Conservation (phyloP, 352 stramenopile species). For the Ophiocytium majus region DNA sequence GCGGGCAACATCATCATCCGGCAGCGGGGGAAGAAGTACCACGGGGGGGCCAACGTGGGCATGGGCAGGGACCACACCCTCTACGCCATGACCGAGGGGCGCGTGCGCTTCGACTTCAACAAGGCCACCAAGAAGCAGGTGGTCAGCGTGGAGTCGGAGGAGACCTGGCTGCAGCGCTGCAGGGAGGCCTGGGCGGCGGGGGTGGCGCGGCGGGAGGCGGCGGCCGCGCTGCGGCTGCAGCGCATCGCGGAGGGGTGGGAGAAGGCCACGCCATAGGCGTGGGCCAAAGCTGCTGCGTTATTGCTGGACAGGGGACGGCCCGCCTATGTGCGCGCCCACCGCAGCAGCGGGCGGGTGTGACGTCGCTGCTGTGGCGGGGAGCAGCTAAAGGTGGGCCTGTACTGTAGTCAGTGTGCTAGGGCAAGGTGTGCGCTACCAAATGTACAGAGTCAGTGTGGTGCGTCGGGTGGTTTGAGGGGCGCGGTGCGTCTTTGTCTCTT, state of each 20-base stretch:
- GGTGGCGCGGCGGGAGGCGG: not conserved
- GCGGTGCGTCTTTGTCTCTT: too few relatives aligned
- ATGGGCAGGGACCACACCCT: conserved; percentile 89
- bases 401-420: too few relatives aligned
- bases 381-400: too few relatives aligned
- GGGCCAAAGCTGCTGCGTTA: too few relatives aligned
- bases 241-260: not conserved
- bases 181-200: conserved; percentile 36
- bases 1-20: conserved; percentile 95
- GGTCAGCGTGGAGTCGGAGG: conserved; percentile 40
- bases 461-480: too few relatives aligned
- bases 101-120: conserved; percentile 85
- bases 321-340: too few relatives aligned
- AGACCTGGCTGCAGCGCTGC: conserved; percentile 1
- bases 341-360: too few relatives aligned
- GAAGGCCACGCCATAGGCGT: not conserved
- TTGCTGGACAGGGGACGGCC: too few relatives aligned
- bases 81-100: conserved; percentile 77
- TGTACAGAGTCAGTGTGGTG: too few relatives aligned
- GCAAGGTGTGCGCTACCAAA: too few relatives aligned
- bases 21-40: conserved; percentile 93
- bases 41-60: conserved; percentile 85
- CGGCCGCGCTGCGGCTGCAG: not conserved
- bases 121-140: conserved; percentile 34
- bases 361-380: too few relatives aligned